phyloP scores from a whole-genome alignment of 495 filamentous ascomycete species.

The Penicillium nucicola region DNA sequence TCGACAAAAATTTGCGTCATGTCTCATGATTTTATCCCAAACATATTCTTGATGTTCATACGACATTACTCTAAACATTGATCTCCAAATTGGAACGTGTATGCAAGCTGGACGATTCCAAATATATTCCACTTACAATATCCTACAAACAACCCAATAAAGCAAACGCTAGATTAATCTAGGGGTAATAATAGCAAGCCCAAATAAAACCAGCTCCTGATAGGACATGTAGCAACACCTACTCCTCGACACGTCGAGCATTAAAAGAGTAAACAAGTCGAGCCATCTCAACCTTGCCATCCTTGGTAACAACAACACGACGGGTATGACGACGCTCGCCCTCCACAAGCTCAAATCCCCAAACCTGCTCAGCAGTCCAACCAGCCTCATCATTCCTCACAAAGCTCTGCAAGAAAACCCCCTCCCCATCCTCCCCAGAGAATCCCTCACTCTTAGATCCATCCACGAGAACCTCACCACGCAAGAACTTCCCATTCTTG shows the following conservation, averaged over 20 bases:
- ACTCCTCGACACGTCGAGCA: constrained; percentile 8
- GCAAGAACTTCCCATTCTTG: constrained; percentile 45
- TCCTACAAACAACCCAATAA: not conserved
- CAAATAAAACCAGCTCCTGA: not conserved
- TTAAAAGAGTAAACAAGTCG: constrained; percentile 73
- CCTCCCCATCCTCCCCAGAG: constrained; percentile 40
- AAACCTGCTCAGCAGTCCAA: constrained; percentile 57
- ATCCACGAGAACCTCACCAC: constrained; percentile 37
- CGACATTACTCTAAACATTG: not conserved
- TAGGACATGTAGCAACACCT: not conserved
- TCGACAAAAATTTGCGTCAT: constrained; percentile 1
- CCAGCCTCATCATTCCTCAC: constrained; percentile 37
- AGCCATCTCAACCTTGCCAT: constrained; percentile 54
- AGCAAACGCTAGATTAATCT: not conserved
- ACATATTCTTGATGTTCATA: not conserved
- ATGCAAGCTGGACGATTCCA: not conserved
- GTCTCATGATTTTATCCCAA: constrained; percentile 1
- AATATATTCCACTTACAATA: too few species aligned
- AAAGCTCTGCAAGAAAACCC: constrained; percentile 43
- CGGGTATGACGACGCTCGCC: constrained; percentile 65
- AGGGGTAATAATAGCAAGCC: not conserved
- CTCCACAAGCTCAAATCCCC: constrained; percentile 60
- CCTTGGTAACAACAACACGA: constrained; percentile 64
- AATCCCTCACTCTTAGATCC: constrained; percentile 35
- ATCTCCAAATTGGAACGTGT: not conserved